Evolutionary conservation across 2,329 filamentous ascomycete genomes (phyloP), one percentile per base, ranked within the genome.

Genomic region (Cercospora berteroae): DNA sequence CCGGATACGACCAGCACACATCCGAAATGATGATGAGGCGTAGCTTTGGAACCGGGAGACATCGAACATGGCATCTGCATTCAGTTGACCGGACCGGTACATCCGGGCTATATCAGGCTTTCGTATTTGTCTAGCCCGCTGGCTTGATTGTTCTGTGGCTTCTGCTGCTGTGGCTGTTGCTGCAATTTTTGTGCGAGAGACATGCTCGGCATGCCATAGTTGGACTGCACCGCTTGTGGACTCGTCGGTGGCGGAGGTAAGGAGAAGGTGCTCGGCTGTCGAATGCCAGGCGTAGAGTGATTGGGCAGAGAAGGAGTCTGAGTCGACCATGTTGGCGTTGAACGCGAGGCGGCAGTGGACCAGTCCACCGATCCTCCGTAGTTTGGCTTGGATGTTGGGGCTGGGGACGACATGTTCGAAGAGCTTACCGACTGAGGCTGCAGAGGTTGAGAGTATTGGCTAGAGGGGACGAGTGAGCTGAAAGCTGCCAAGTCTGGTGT

Each of bases 41-140:
- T 20, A n/a, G n/a, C 31, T 36, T 55, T 25, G 48, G 48, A 25
- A 55, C 48, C 20, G 48, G 48, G 20, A 55, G 48, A 27, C 18
- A n/a, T 52, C 48, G 48, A 25, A 25, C 48, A 16, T 25, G 7
- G 18, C 23, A 55, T 55, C 20, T 25, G 23, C 20, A 27, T 55
- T 29, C 23, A 55, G 20, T 16, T 13, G 48, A 27, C 12, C 23
- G 16, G 23, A 42, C 36, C 36, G 36, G 36, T n/a, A 42, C 6
- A 42, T 13, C 44, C 48, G 23, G 55, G n/a, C 73, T 70, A 90
- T 72, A 90, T 77, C 71, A 91, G 76, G 79, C 89, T 90, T 77
- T 89, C 85, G 71, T 90, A 91, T 79, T 88, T 89, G 78, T 89
- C 88, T 79, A 90, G 80, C 0, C 88, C 87, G 63, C 62, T 67